Evolutionary conservation across 768 basidiomycete genomes (phyloP).

Genomic region (Podaxis mareebaensis): DNA sequence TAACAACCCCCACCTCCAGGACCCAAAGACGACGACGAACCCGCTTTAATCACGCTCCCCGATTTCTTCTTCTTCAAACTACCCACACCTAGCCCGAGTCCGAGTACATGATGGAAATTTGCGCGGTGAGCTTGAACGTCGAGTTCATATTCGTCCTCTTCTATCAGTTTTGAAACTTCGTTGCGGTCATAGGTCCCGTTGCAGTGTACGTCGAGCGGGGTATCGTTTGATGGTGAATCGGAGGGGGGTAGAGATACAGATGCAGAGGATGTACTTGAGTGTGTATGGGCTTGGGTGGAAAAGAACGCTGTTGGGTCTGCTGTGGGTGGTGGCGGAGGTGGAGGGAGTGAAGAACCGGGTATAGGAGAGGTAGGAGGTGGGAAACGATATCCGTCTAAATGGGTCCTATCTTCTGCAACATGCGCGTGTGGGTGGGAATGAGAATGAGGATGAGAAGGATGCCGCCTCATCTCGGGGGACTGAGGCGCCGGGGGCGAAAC

Average conservation of each 20-base stretch:
- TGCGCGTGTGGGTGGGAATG: neutral
- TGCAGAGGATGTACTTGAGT: neutral
- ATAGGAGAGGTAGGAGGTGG: neutral
- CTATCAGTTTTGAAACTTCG: neutral
- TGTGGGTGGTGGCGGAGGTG: neutral
- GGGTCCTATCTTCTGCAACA: neutral
- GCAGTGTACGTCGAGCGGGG: neutral
- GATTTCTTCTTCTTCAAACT: conserved; percentile 10
- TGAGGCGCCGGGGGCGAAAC: neutral
- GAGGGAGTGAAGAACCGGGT: neutral
- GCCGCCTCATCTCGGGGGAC: neutral
- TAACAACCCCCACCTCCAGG: neutral
- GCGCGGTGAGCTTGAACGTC: neutral
- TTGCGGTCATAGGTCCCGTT: neutral
- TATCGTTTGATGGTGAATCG: neutral
- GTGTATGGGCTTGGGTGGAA: neutral
- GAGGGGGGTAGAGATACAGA: neutral
- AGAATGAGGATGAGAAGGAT: neutral
- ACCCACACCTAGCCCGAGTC: conserved; percentile 1
- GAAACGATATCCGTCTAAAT: neutral
- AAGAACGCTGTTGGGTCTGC: neutral
- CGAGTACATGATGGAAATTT: neutral
- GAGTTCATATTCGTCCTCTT: conserved; percentile 3
- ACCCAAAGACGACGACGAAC: neutral
- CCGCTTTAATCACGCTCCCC: neutral